These are phyloP conservation scores for Tolypocladium guangdongense DNA, from an alignment of 2,329 filamentous ascomycete species.

Conservation along the genomic window DNA sequence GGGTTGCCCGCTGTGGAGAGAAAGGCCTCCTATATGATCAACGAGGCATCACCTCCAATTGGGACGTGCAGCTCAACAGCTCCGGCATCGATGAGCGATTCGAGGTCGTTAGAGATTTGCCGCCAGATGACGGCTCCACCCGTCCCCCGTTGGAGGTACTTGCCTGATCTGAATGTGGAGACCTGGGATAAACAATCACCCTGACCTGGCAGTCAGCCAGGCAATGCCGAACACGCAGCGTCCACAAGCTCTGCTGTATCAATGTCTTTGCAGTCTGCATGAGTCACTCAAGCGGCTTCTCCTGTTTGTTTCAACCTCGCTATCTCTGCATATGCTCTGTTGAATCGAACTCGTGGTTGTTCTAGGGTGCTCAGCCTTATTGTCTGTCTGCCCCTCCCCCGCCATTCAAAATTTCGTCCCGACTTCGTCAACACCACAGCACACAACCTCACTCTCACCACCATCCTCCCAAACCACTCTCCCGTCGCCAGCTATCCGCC, in stretches of 20 bases:
- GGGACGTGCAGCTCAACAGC: background rate
- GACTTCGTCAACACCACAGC: background rate
- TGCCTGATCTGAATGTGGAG: no score
- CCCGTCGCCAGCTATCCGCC: conserved; percentile 3
- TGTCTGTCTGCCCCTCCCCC: background rate
- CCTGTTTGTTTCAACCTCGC: background rate
- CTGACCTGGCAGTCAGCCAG: no score
- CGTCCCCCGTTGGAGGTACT: background rate
- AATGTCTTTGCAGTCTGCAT: background rate
- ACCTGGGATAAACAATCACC: no score
- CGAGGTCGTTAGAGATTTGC: background rate
- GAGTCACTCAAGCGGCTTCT: background rate
- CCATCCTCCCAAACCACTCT: background rate
- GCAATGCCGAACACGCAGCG: no score
- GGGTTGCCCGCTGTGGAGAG: no score
- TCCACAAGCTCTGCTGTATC: background rate
- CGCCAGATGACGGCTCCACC: background rate
- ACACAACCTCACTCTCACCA: background rate
- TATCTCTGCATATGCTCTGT: no score
- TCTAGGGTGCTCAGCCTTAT: no score
- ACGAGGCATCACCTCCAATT: background rate
- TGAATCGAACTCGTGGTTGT: no score
- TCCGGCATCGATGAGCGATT: background rate
- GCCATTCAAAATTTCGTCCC: background rate
- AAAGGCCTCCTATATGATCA: no score